Evolutionary conservation across 2,329 filamentous ascomycete species (phyloP).

Genomic region (Fusarium continuum): DNA sequence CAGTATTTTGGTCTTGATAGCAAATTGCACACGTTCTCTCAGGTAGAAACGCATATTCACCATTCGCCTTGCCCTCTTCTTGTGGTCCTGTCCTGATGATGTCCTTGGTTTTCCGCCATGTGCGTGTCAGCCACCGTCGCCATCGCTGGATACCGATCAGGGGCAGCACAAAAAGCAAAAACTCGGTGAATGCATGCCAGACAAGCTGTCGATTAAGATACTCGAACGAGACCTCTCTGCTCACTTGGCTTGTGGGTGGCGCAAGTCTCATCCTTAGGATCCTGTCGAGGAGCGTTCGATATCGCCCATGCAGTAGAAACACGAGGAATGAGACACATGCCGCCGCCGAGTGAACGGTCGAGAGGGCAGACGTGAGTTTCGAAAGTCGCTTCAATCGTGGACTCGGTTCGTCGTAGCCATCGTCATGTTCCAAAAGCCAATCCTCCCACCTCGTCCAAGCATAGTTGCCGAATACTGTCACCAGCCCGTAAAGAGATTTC

Average conservation of each 20-base stretch:
- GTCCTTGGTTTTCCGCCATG: constrained; percentile 83
- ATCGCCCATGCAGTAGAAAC: constrained; percentile 90
- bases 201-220: constrained; percentile 97
- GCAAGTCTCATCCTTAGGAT: constrained; percentile 84
- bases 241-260: constrained; percentile 84
- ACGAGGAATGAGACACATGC: constrained; percentile 87
- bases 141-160: constrained; percentile 94
- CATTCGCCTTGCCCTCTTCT: constrained; percentile 64
- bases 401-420: constrained; percentile 73
- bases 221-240: constrained; percentile 93
- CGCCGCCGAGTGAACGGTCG: constrained; percentile 80
- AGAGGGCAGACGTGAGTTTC: constrained; percentile 72
- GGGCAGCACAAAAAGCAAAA: constrained; percentile 95
- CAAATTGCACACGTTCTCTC: constrained; percentile 97
- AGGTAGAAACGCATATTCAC: constrained; percentile 85
- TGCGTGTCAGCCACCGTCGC: constrained; percentile 86
- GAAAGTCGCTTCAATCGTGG: constrained; percentile 66
- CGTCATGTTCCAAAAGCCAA: constrained; percentile 80
- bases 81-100: constrained; percentile 62
- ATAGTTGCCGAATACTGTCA: constrained; percentile 89
- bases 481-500: constrained; percentile 82
- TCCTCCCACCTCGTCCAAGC: constrained; percentile 92
- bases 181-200: constrained; percentile 99
- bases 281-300: constrained; percentile 89
- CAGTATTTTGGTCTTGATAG: constrained; percentile 87